Conservation (phyloP, 2,329 filamentous ascomycete species). For the Helotiales sp. region DNA sequence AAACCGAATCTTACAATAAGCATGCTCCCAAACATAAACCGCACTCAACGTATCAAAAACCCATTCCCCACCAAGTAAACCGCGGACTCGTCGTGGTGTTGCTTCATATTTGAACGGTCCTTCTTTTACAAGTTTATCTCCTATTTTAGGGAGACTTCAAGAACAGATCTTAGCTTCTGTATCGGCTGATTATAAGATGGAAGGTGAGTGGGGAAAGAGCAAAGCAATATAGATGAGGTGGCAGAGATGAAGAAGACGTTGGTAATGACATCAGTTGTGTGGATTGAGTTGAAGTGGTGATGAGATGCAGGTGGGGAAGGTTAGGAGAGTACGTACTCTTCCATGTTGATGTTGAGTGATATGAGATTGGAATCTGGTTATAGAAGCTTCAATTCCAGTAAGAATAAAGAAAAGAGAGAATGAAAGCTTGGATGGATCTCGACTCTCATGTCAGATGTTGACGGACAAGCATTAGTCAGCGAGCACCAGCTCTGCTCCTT, state of each 20-base stretch:
- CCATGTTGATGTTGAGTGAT: background rate
- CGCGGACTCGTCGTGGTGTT: conserved; percentile 31
- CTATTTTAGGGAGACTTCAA: background rate
- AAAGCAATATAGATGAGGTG: no score
- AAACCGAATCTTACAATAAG: conserved; percentile 34
- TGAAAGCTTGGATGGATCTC: no score
- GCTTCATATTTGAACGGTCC: conserved; percentile 30
- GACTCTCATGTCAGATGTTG: no score
- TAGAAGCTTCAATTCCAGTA: background rate
- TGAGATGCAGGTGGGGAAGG: background rate
- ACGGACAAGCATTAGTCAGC: no score
- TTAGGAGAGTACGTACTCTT: background rate
- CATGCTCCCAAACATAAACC: conserved; percentile 47
- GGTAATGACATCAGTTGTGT: background rate
- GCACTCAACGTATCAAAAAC: conserved; percentile 40
- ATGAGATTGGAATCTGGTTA: background rate
- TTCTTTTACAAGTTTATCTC: conserved; percentile 22
- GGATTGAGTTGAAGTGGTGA: background rate
- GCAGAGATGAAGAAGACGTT: background rate
- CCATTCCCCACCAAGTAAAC: conserved; percentile 25
- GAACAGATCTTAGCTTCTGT: background rate
- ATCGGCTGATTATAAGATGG: background rate
- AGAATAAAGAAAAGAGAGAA: background rate
- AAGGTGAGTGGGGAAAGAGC: background rate
- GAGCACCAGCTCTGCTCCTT: no score